These are phyloP conservation scores for Pythium angustatum DNA, from an alignment of 352 stramenopile species.

Conservation along the genomic window DNA sequence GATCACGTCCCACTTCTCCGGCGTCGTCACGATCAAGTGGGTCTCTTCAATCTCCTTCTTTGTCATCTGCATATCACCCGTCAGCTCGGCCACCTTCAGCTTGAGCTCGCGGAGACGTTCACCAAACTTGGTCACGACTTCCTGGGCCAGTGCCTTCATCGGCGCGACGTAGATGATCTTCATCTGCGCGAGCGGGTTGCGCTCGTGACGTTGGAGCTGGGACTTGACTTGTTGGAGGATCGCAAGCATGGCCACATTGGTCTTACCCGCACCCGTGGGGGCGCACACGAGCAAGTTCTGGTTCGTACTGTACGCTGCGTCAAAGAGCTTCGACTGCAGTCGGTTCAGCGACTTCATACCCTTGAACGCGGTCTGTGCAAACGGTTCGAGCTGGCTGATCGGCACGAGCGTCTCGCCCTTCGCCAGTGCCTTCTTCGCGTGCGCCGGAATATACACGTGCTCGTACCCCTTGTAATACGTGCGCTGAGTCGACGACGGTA, in stretches of 20 bases:
- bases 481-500: slow-evolving; percentile 66
- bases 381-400: slow-evolving; percentile 65
- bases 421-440: slow-evolving; percentile 57
- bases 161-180: slow-evolving; percentile 97
- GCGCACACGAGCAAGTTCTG: slow-evolving; percentile 97
- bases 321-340: slow-evolving; percentile 98
- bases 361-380: slow-evolving; percentile 78
- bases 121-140: slow-evolving; percentile 99
- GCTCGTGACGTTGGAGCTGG: slow-evolving; percentile 49
- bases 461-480: slow-evolving; percentile 84
- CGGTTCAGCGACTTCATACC: slow-evolving; percentile 92
- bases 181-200: slow-evolving; percentile 63
- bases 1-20: slow-evolving; percentile 99
- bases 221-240: slow-evolving; percentile 93
- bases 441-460: slow-evolving; percentile 78
- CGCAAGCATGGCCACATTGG: slow-evolving; percentile 98
- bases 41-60: slow-evolving; percentile 94
- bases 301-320: slow-evolving; percentile 94
- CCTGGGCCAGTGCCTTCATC: slow-evolving; percentile 98
- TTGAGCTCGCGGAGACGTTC: slow-evolving; percentile 74
- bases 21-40: slow-evolving; percentile 98
- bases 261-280: slow-evolving; percentile 96
- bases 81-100: slow-evolving; percentile 92
- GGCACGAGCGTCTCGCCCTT: slow-evolving; percentile 62
- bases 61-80: slow-evolving; percentile 98